Evolutionary conservation across 495 filamentous ascomycete species (phyloP).

Genomic region (Penicillium samsonianum): DNA sequence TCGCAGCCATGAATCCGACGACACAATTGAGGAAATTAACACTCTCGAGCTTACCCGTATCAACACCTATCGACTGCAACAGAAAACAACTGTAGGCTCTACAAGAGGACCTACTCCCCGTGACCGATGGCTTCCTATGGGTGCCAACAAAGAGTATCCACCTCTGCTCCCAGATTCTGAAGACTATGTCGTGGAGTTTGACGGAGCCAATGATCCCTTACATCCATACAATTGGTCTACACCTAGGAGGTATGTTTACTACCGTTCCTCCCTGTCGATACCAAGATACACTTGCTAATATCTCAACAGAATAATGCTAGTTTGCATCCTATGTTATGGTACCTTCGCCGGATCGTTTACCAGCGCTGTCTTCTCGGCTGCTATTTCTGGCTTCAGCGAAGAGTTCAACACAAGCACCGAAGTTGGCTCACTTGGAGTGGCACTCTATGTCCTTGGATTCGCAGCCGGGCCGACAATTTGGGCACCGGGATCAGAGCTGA

Average conservation of each 20-base stretch:
- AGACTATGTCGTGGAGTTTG: conserved; percentile 57
- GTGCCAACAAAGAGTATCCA: conserved; percentile 43
- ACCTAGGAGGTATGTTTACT: conserved; percentile 24
- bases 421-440: conserved; percentile 52
- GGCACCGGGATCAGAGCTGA: conserved; percentile 73
- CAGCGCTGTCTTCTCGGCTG: conserved; percentile 54
- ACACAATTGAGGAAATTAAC: conserved; percentile 16
- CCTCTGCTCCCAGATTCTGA: conserved; percentile 44
- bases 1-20: conserved; percentile 9
- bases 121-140: conserved; percentile 35
- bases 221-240: conserved; percentile 53
- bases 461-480: conserved; percentile 54
- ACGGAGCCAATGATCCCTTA: conserved; percentile 9
- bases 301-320: background rate
- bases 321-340: conserved; percentile 39
- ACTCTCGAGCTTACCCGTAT: conserved; percentile 30
- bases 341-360: conserved; percentile 52
- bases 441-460: conserved; percentile 54
- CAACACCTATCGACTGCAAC: conserved; percentile 35
- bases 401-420: conserved; percentile 48
- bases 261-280: background rate
- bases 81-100: conserved; percentile 33
- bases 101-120: conserved; percentile 26
- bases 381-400: conserved; percentile 37
- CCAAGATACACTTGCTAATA: background rate